phyloP scores from a whole-genome alignment of 116 monocot species.

The Posidonia oceanica region DNA sequence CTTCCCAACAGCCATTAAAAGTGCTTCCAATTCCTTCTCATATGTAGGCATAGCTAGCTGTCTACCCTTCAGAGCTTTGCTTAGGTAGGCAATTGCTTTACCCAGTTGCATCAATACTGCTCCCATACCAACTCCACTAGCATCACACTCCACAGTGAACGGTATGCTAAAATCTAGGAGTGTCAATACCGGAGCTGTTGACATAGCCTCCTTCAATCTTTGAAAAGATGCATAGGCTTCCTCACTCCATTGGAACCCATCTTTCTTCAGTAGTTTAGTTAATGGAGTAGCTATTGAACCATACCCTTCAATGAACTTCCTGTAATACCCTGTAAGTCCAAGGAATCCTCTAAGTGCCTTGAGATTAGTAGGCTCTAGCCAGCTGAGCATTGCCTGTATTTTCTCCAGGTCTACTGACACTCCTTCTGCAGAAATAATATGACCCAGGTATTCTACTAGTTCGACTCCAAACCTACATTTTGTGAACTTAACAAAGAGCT shows the following conservation, averaged over 20 bases:
- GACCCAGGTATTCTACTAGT: not conserved
- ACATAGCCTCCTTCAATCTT: not conserved
- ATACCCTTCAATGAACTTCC: not conserved
- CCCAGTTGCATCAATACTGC: not conserved
- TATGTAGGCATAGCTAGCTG: not conserved
- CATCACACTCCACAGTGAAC: not conserved
- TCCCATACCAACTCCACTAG: not conserved
- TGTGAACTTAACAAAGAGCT: not conserved
- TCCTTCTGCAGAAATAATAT: no score
- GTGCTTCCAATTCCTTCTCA: not conserved
- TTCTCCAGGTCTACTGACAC: no score
- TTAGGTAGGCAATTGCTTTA: not conserved
- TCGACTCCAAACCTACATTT: not conserved
- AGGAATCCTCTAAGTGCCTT: not conserved
- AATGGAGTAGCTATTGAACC: not conserved
- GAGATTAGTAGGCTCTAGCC: not conserved
- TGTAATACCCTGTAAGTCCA: not conserved
- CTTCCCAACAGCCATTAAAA: not conserved
- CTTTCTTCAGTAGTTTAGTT: not conserved
- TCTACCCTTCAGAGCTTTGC: not conserved
- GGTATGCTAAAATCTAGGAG: not conserved
- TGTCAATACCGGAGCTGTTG: not conserved
- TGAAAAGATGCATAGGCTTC: not conserved
- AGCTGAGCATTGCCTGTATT: no score
- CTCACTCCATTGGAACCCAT: not conserved